Percentiles rank a stretch among this genome's conserved stretches.
These are phyloP conservation scores for Metschnikowia vanudenii DNA, from an alignment of 805 yeast genomes.

Conservation along the genomic window DNA sequence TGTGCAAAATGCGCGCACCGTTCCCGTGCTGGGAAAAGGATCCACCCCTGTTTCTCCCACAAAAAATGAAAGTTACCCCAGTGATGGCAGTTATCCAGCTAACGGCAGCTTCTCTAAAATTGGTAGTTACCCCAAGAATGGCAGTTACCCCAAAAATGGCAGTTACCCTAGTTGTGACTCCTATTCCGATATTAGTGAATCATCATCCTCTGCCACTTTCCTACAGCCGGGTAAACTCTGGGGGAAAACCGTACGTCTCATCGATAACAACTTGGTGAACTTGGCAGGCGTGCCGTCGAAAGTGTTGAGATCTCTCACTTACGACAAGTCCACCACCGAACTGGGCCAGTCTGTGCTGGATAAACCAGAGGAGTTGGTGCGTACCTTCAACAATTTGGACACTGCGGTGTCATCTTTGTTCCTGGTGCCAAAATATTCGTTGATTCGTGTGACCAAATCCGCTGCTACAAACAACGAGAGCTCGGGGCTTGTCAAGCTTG, in stretches of 20 bases:
- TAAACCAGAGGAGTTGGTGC: conserved; percentile 16
- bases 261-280: conserved; percentile 40
- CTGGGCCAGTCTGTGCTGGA: conserved; percentile 13
- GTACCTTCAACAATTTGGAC: conserved; percentile 44
- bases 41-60: too few species aligned
- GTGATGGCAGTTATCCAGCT: too few species aligned
- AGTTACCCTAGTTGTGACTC: neutral
- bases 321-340: conserved; percentile 11
- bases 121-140: neutral
- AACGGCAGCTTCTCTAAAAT: neutral
- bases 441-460: conserved; percentile 53
- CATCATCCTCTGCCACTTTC: conserved; percentile 2
- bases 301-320: conserved; percentile 33
- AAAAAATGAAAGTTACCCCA: too few species aligned
- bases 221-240: conserved; percentile 11
- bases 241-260: conserved; percentile 34
- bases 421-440: conserved; percentile 40
- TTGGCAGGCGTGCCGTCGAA: conserved; percentile 35
- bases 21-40: too few species aligned
- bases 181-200: too few species aligned
- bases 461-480: conserved; percentile 53
- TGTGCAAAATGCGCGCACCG: conserved; percentile 1
- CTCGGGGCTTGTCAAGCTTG: conserved; percentile 51
- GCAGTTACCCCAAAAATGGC: neutral
- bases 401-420: conserved; percentile 47